phyloP scores from a whole-genome alignment of 2,329 filamentous ascomycete genomes.

The Podosphaera fusca region DNA sequence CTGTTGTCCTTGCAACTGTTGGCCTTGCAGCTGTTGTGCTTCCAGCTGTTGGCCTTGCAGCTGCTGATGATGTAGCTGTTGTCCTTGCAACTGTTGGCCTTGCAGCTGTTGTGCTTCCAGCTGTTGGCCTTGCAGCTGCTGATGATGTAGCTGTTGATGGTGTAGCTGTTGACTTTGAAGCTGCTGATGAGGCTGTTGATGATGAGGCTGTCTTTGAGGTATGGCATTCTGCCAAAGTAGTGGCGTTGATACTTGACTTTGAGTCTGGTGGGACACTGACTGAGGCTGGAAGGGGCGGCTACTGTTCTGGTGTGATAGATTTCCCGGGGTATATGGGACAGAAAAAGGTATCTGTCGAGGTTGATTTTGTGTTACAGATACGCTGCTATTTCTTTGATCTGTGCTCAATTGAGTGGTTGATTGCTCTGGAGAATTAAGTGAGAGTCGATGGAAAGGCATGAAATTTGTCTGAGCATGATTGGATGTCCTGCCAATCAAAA shows the following conservation, averaged over 20 bases:
- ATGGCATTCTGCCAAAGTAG: neutral
- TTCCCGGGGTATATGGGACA: neutral
- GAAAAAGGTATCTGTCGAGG: neutral
- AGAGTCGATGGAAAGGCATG: conserved; percentile 8
- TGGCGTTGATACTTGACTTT: neutral
- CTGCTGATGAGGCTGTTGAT: conserved; percentile 1
- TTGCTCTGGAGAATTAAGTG: conserved; percentile 11
- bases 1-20: neutral
- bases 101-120: neutral
- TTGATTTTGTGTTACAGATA: neutral
- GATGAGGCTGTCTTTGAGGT: conserved; percentile 1
- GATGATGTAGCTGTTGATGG: conserved; percentile 5
- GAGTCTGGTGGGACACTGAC: neutral
- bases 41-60: conserved; percentile 1
- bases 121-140: neutral
- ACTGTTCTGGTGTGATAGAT: neutral
- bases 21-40: neutral
- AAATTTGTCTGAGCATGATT: conserved; percentile 5
- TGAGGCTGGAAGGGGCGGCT: neutral
- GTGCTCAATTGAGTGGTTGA: conserved; percentile 4
- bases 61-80: conserved; percentile 1
- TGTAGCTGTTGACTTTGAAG: conserved; percentile 4
- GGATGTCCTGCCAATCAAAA: neutral
- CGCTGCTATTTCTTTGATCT: conserved; percentile 3
- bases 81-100: neutral